A percentile compares a stretch with the other conserved stretches of the same genome.
Evolutionary conservation across 805 yeast genomes (phyloP).

Genomic region (Debaryomyces prosopidis): DNA sequence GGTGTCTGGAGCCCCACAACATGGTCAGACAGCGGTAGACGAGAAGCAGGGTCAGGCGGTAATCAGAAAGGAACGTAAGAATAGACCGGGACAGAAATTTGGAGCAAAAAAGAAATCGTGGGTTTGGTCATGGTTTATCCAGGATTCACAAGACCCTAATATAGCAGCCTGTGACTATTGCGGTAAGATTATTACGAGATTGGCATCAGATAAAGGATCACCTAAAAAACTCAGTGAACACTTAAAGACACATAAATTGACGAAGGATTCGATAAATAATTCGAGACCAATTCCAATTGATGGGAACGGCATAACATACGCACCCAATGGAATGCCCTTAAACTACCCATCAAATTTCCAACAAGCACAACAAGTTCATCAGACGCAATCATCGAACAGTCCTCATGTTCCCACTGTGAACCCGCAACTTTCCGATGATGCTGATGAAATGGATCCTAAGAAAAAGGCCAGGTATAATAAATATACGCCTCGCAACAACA

Average conservation of each 20-base stretch:
- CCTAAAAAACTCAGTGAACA: constrained; percentile 62
- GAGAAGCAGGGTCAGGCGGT: constrained; percentile 4
- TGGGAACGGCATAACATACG: constrained; percentile 36
- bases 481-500: constrained; percentile 6
- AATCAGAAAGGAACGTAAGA: constrained; percentile 32
- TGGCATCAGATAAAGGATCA: constrained; percentile 55
- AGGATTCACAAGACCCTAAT: constrained; percentile 48
- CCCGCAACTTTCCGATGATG: constrained; percentile 3
- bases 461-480: constrained; percentile 6
- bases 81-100: constrained; percentile 55
- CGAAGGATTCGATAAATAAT: constrained; percentile 39
- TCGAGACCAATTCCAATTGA: constrained; percentile 40
- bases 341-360: constrained; percentile 16
- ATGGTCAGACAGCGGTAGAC: constrained; percentile 5
- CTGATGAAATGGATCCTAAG: constrained; percentile 8
- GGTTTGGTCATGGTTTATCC: constrained; percentile 66
- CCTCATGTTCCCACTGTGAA: neutral
- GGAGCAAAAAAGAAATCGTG: constrained; percentile 64
- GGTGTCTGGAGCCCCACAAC: constrained; percentile 4
- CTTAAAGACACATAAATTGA: constrained; percentile 53
- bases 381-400: constrained; percentile 3
- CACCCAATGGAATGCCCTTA: constrained; percentile 28
- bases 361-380: constrained; percentile 6
- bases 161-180: constrained; percentile 57
- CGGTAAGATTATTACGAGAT: constrained; percentile 47